Evolutionary conservation across 1,284 basidiomycete genomes (phyloP).

Genomic region (Microstroma glucosiphilum): DNA sequence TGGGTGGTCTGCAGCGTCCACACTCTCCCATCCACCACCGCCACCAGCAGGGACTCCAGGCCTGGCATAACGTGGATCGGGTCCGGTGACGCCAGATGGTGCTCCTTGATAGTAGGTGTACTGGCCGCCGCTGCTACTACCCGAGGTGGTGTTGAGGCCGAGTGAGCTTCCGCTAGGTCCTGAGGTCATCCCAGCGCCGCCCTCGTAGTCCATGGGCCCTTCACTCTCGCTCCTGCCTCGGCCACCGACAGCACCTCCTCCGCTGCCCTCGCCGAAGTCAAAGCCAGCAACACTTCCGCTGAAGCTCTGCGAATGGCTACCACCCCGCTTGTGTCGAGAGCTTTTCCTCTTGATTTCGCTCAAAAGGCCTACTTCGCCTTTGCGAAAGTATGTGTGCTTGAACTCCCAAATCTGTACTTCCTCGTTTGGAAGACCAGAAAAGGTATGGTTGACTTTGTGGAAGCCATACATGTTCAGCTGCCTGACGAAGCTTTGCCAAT

Average conservation of each 20-base stretch:
- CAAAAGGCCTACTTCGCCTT: conserved; percentile 36
- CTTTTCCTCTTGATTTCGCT: conserved; percentile 44
- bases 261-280: background rate
- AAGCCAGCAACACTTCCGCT: conserved; percentile 4
- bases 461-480: conserved; percentile 45
- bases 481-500: conserved; percentile 46
- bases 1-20: no score
- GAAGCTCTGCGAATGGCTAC: conserved; percentile 18
- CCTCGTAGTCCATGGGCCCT: background rate
- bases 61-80: no score
- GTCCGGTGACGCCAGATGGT: no score
- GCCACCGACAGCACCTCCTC: background rate
- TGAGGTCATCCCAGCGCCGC: no score
- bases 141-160: background rate
- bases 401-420: conserved; percentile 47
- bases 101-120: background rate
- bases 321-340: conserved; percentile 32
- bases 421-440: conserved; percentile 34
- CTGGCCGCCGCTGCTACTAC: background rate
- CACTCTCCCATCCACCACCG: no score
- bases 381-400: conserved; percentile 35
- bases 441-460: conserved; percentile 46
- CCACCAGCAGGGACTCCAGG: no score
- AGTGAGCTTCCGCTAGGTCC: background rate
- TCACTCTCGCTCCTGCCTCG: background rate